Evolutionary conservation across 2,329 filamentous ascomycete species (phyloP).

Genomic region (Ceratocystiopsis minuta): DNA sequence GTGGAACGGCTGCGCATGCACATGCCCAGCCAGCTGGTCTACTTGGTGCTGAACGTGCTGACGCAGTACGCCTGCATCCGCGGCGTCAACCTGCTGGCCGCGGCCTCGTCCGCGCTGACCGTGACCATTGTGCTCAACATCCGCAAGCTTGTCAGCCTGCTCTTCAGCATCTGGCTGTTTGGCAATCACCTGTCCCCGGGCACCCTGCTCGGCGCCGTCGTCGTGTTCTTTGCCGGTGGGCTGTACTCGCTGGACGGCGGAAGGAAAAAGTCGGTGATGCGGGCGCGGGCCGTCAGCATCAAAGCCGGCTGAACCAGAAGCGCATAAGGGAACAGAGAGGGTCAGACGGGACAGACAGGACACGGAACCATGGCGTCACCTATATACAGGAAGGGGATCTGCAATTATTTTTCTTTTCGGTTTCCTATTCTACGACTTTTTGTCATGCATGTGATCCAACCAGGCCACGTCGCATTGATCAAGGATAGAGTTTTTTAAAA

Average conservation of each 20-base stretch:
- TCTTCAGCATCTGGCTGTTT: conserved; percentile 87
- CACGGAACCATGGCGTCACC: too few species aligned
- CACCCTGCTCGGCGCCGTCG: conserved; percentile 60
- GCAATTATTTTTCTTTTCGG: too few species aligned
- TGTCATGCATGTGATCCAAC: too few species aligned
- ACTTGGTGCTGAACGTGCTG: conserved; percentile 57
- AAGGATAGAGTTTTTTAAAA: too few species aligned
- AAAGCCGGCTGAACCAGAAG: conserved; percentile 9
- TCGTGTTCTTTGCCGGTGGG: conserved; percentile 84
- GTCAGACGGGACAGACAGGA: too few species aligned
- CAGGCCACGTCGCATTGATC: too few species aligned
- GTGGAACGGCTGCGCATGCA: conserved; percentile 21
- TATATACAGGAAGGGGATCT: too few species aligned
- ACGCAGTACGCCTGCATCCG: conserved; percentile 93
- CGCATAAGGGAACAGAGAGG: too few species aligned
- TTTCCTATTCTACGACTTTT: too few species aligned
- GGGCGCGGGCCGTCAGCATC: conserved; percentile 13
- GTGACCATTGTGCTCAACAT: conserved; percentile 95
- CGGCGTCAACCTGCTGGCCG: conserved; percentile 84
- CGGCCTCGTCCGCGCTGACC: conserved; percentile 75
- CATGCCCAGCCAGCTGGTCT: conserved; percentile 53
- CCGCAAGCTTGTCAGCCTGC: conserved; percentile 75
- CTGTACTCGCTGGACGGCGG: conserved; percentile 63
- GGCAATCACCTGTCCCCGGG: conserved; percentile 63
- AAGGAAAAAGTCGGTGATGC: conserved; percentile 16